Conservation (phyloP, 2,329 filamentous ascomycete species). For the Setomelanomma holmii region DNA sequence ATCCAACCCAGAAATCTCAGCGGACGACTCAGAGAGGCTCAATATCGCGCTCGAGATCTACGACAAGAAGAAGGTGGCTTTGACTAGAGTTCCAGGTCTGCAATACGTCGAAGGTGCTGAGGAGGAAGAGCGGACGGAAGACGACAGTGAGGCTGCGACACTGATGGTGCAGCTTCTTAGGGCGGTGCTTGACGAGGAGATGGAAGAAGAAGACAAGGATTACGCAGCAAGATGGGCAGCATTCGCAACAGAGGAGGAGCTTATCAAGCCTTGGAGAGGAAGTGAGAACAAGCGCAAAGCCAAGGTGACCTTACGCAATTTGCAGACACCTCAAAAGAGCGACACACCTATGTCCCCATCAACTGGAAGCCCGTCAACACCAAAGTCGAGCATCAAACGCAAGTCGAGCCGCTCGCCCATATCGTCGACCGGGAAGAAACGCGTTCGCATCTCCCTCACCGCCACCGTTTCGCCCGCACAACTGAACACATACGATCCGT, state of each 20-base stretch:
- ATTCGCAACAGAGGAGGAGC: not conserved
- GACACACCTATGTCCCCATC: not conserved
- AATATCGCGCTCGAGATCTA: slow-evolving; percentile 10
- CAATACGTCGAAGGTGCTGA: slow-evolving; percentile 8
- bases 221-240: not conserved
- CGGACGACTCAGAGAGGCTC: slow-evolving; percentile 4
- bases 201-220: slow-evolving; percentile 1
- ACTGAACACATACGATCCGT: slow-evolving; percentile 11
- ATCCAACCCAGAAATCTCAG: not conserved
- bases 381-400: slow-evolving; percentile 15
- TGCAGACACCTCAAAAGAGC: not conserved
- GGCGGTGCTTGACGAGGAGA: slow-evolving; percentile 4
- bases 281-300: not conserved
- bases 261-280: not conserved
- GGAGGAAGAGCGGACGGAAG: slow-evolving; percentile 10
- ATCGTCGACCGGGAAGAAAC: slow-evolving; percentile 7
- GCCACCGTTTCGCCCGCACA: slow-evolving; percentile 14
- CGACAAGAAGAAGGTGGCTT: slow-evolving; percentile 10
- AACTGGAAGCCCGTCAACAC: not conserved
- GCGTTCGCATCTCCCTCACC: slow-evolving; percentile 11
- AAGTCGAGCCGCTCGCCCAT: not conserved
- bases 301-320: not conserved
- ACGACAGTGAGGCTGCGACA: slow-evolving; percentile 10
- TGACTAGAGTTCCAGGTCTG: slow-evolving; percentile 17
- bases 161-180: slow-evolving; percentile 10